phyloP scores from a whole-genome alignment of 371 early-diverging fungal species.

The Mortierella sp. region DNA sequence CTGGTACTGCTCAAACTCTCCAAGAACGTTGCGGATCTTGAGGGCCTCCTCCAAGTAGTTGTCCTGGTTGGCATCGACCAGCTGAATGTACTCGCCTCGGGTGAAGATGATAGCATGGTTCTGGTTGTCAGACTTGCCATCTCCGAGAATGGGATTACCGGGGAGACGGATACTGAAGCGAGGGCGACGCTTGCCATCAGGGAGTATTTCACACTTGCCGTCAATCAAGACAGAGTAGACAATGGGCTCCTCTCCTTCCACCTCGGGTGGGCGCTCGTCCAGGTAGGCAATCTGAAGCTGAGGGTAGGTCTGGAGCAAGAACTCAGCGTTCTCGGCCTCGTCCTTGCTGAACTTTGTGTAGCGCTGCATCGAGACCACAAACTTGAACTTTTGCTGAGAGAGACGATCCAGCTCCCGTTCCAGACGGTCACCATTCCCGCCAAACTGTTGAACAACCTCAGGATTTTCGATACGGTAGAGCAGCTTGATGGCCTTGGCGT shows the following conservation, averaged over 20 bases:
- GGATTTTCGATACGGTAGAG: constrained; percentile 87
- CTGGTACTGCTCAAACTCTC: constrained; percentile 85
- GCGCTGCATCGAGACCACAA: constrained; percentile 91
- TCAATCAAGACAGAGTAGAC: constrained; percentile 83
- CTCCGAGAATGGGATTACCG: constrained; percentile 90
- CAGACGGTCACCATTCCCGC: constrained; percentile 69
- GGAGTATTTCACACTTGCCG: constrained; percentile 72
- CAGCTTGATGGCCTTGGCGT: constrained; percentile 83
- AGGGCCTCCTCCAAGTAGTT: constrained; percentile 90
- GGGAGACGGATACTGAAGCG: constrained; percentile 84
- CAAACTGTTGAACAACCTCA: constrained; percentile 72
- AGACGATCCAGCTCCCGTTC: constrained; percentile 79
- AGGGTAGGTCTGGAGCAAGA: constrained; percentile 82
- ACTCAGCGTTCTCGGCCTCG: constrained; percentile 83
- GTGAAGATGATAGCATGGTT: constrained; percentile 87
- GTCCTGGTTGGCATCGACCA: constrained; percentile 94
- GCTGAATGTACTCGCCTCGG: constrained; percentile 87
- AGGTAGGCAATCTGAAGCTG: constrained; percentile 86
- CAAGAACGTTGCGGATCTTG: constrained; percentile 87
- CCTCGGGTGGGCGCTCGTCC: constrained; percentile 70
- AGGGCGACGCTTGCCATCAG: constrained; percentile 78
- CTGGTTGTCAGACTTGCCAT: constrained; percentile 93
- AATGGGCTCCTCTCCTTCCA: constrained; percentile 65
- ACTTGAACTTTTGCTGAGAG: constrained; percentile 82
- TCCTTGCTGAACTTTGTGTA: constrained; percentile 79